Percentiles rank a stretch among this genome's conserved stretches.
phyloP scores from a whole-genome alignment of 495 filamentous ascomycete species.

The Copromyces sp. region DNA sequence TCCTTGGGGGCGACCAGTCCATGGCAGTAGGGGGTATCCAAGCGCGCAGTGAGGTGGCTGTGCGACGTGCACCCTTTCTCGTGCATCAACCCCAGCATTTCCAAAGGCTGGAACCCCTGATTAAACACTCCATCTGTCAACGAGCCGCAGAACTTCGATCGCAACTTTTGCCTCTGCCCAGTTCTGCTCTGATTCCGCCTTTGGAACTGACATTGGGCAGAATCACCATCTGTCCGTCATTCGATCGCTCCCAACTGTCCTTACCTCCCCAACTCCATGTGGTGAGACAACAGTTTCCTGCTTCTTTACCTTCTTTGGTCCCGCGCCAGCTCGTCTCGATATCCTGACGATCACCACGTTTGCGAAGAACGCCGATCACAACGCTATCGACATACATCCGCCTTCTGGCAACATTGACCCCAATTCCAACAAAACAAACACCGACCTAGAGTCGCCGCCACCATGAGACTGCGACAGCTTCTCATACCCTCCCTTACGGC shows the following conservation, averaged over 20 bases:
- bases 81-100: constrained; percentile 14
- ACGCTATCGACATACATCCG: not conserved
- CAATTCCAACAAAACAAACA: not conserved
- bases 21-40: not conserved
- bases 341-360: not conserved
- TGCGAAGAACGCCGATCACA: not conserved
- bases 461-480: constrained; percentile 34
- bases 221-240: not conserved
- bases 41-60: constrained; percentile 7
- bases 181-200: constrained; percentile 4
- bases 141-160: not conserved
- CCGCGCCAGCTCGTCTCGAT: not conserved
- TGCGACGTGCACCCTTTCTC: constrained; percentile 14
- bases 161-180: constrained; percentile 1
- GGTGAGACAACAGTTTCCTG: not conserved
- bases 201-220: not conserved
- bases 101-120: constrained; percentile 1
- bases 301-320: not conserved
- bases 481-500: constrained; percentile 35
- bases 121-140: not conserved
- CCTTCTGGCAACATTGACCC: not conserved
- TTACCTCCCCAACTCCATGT: not conserved
- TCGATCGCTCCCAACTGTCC: not conserved
- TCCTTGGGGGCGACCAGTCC: not conserved
- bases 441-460: constrained; percentile 5